Evolutionary conservation across 164 flowering plant species (phyloP).

Genomic region (Buxus sempervirens): DNA sequence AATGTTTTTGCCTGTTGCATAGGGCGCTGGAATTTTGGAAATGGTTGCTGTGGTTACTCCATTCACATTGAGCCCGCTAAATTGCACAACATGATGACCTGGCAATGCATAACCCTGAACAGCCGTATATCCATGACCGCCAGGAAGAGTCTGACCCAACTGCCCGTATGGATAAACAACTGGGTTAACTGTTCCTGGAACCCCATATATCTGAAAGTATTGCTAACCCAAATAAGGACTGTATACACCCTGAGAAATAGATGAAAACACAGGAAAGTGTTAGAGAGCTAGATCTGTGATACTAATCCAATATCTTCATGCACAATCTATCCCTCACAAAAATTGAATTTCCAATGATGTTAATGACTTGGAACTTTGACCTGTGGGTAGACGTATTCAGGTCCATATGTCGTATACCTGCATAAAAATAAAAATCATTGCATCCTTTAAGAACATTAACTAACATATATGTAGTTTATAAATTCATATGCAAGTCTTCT

Average conservation of each 20-base stretch:
- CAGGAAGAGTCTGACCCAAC: conserved; percentile 61
- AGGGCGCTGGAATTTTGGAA: conserved; percentile 67
- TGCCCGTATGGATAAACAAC: conserved; percentile 73
- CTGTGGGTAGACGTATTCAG: conserved; percentile 83
- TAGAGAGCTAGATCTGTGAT: conserved; percentile 3
- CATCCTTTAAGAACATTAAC: conserved; percentile 15
- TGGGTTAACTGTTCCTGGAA: conserved; percentile 64
- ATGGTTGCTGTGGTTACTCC: conserved; percentile 62
- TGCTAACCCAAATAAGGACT: conserved; percentile 83
- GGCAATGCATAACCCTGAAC: conserved; percentile 83
- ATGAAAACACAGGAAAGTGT: conserved; percentile 7
- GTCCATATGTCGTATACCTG: conserved; percentile 80
- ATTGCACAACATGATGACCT: conserved; percentile 73
- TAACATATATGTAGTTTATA: not conserved
- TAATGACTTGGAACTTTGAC: conserved; percentile 29
- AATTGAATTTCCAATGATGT: not conserved
- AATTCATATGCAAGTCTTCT: not conserved
- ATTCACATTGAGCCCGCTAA: conserved; percentile 65
- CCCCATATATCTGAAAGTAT: conserved; percentile 84
- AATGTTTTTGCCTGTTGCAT: conserved; percentile 56
- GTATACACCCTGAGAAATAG: conserved; percentile 58
- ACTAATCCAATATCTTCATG: not conserved
- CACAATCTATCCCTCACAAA: no score
- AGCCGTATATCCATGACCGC: conserved; percentile 61
- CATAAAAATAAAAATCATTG: conserved; percentile 25